A percentile compares a stretch with the other conserved stretches of the same genome.
Conservation (phyloP, 352 stramenopile species). For the Blastocystis sp. region DNA sequence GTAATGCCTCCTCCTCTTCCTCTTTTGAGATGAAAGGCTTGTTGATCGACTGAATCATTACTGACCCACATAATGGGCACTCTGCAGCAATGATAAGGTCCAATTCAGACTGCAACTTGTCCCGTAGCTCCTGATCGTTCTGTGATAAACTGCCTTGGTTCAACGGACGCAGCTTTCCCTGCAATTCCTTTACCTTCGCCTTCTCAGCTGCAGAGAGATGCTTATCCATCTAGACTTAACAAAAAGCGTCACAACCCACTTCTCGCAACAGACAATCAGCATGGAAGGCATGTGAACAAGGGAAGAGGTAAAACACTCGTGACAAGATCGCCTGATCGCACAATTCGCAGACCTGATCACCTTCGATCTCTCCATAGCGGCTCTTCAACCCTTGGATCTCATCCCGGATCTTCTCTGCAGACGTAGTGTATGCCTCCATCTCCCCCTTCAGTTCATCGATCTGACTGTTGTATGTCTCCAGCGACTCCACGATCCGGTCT, state of each 20-base stretch:
- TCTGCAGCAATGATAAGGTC: conserved; percentile 86
- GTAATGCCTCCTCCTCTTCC: conserved; percentile 70
- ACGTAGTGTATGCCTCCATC: conserved; percentile 84
- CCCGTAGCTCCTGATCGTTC: conserved; percentile 72
- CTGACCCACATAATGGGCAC: conserved; percentile 85
- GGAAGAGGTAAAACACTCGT: conserved; percentile 88
- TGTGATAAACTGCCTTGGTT: conserved; percentile 69
- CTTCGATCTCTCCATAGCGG: conserved; percentile 76
- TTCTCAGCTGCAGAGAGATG: conserved; percentile 68
- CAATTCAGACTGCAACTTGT: conserved; percentile 83
- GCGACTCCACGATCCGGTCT: conserved; percentile 84
- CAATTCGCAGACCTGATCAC: conserved; percentile 80
- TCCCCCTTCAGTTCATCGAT: conserved; percentile 84
- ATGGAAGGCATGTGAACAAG: conserved; percentile 85
- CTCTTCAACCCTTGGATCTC: conserved; percentile 81
- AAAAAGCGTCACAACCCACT: conserved; percentile 79
- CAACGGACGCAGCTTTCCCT: conserved; percentile 76
- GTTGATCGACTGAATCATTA: conserved; percentile 89
- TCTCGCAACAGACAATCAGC: conserved; percentile 78
- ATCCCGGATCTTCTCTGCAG: conserved; percentile 78
- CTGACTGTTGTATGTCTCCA: conserved; percentile 81
- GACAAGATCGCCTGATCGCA: conserved; percentile 78
- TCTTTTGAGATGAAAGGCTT: conserved; percentile 81
- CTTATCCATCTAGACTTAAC: conserved; percentile 80
- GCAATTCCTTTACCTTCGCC: conserved; percentile 73